Conservation (phyloP, 2,329 filamentous ascomycete genomes). For the Cercospora nicotianae region DNA sequence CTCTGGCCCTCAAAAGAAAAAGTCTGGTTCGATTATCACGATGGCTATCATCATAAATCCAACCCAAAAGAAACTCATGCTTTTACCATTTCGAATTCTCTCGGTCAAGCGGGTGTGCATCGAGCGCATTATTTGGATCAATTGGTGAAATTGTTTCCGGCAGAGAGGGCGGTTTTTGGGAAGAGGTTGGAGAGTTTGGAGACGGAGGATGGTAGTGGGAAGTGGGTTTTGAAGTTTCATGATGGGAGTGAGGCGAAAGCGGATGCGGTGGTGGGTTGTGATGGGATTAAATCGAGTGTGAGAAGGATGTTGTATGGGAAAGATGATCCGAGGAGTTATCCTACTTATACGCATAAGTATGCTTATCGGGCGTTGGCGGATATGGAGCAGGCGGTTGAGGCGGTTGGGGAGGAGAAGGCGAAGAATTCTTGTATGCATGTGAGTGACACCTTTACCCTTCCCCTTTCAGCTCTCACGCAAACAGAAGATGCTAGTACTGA, state of each 20-base stretch:
- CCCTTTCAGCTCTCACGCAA: no score
- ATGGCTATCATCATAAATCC: conserved; percentile 37
- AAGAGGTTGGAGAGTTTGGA: conserved; percentile 37
- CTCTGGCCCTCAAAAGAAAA: conserved; percentile 39
- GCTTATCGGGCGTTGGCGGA: conserved; percentile 63
- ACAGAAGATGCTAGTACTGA: neutral
- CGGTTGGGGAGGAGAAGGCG: conserved; percentile 34
- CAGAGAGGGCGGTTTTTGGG: conserved; percentile 38
- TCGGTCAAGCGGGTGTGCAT: conserved; percentile 37
- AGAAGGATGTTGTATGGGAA: conserved; percentile 45
- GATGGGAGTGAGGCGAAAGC: conserved; percentile 47
- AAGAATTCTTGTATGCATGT: conserved; percentile 34
- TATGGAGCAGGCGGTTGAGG: conserved; percentile 45
- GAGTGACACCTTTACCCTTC: conserved; percentile 3
- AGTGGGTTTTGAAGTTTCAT: conserved; percentile 40
- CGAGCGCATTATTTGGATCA: conserved; percentile 46
- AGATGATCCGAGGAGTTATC: conserved; percentile 46
- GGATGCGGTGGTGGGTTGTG: conserved; percentile 34
- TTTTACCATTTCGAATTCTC: conserved; percentile 31
- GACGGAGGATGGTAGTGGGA: conserved; percentile 28
- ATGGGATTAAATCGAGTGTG: conserved; percentile 57
- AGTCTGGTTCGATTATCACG: conserved; percentile 47
- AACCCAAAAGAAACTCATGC: conserved; percentile 29
- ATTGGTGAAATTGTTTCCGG: conserved; percentile 44
- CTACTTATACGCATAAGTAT: conserved; percentile 59